Percentiles rank a stretch among this genome's conserved stretches.
Conservation (phyloP, 441 rosid species). For the Breynia disticha region DNA sequence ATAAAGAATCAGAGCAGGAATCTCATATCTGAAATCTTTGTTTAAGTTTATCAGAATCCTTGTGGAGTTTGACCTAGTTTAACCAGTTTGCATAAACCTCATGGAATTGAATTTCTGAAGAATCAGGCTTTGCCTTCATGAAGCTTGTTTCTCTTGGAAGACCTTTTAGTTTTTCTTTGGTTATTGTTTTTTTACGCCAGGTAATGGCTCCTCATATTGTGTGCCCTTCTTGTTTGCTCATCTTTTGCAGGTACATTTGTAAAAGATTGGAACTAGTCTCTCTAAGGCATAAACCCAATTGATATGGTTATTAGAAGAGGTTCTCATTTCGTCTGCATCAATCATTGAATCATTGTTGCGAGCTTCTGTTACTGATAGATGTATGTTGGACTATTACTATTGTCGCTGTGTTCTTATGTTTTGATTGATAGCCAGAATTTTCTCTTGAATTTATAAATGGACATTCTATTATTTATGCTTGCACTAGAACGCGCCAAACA, state of each 20-base stretch:
- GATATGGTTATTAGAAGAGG: constrained; percentile 39
- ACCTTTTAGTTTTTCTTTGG: constrained; percentile 33
- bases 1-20: no score
- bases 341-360: constrained; percentile 44
- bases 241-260: constrained; percentile 64
- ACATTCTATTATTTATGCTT: not conserved
- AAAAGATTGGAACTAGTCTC: constrained; percentile 35
- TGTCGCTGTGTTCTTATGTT: constrained; percentile 12
- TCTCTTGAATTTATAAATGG: not conserved
- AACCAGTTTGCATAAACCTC: constrained; percentile 13
- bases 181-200: constrained; percentile 27
- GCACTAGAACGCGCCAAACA: no score
- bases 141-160: constrained; percentile 29
- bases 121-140: constrained; percentile 17
- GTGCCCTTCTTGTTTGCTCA: constrained; percentile 35
- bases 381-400: constrained; percentile 51
- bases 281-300: constrained; percentile 34
- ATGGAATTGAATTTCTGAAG: constrained; percentile 14
- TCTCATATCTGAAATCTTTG: constrained; percentile 16
- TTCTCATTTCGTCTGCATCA: constrained; percentile 46
- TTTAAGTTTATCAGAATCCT: constrained; percentile 5
- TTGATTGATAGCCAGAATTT: not conserved
- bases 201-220: constrained; percentile 38
- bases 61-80: not conserved
- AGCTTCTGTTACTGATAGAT: constrained; percentile 49